phyloP scores from a whole-genome alignment of 768 basidiomycete species.

The Clitopilus passeckerianus region DNA sequence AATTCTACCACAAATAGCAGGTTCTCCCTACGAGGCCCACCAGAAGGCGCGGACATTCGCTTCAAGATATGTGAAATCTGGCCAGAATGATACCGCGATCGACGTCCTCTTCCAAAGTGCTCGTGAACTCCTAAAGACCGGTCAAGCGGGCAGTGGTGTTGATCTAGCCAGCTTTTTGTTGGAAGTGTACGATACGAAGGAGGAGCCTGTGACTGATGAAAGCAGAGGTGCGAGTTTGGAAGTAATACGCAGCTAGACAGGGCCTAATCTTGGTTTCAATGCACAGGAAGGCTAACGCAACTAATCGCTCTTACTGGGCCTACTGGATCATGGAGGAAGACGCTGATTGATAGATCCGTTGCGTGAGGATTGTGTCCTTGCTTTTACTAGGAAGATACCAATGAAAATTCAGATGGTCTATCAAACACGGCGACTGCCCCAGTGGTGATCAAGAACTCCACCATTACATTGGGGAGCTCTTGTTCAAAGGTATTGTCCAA shows the following conservation, averaged over 20 bases:
- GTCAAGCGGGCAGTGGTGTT: constrained; percentile 85
- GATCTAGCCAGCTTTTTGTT: constrained; percentile 80
- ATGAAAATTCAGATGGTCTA: constrained; percentile 68
- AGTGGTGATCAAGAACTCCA: constrained; percentile 87
- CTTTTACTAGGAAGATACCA: constrained; percentile 1
- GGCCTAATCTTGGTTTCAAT: not conserved
- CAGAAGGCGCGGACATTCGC: constrained; percentile 97
- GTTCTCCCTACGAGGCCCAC: constrained; percentile 88
- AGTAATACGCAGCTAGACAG: not conserved
- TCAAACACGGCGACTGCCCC: constrained; percentile 71
- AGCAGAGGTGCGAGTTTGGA: constrained; percentile 59
- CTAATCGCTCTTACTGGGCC: constrained; percentile 83
- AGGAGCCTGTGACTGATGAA: constrained; percentile 68
- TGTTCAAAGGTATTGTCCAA: constrained; percentile 66
- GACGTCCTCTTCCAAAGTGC: constrained; percentile 91
- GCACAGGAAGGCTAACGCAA: constrained; percentile 80
- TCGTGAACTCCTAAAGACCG: constrained; percentile 81
- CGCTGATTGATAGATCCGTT: constrained; percentile 77
- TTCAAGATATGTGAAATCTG: constrained; percentile 77
- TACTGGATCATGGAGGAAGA: constrained; percentile 85
- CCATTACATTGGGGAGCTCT: constrained; percentile 84
- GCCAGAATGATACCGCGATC: constrained; percentile 81
- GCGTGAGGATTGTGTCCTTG: constrained; percentile 47
- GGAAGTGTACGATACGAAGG: constrained; percentile 77
- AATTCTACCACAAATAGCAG: constrained; percentile 66